Conservation (phyloP, 2,329 filamentous ascomycete species). For the Penicillium sp. region DNA sequence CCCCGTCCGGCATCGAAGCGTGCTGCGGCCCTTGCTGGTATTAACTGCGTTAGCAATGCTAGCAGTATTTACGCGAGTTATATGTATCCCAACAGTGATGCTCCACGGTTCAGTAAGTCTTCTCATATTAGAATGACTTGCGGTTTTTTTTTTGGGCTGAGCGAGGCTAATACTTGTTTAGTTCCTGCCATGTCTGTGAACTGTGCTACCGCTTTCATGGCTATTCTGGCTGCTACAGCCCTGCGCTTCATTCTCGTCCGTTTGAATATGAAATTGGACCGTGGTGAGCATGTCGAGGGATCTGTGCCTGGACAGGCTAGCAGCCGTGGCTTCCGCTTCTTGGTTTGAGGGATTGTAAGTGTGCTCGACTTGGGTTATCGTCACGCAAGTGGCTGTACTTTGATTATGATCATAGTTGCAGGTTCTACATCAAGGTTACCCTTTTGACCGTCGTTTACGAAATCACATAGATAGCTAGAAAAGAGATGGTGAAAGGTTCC, state of each 20-base stretch:
- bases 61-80: slow-evolving; percentile 71
- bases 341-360: slow-evolving; percentile 47
- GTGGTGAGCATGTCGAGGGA: slow-evolving; percentile 60
- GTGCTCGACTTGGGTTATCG: not conserved
- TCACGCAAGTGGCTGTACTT: not conserved
- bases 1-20: slow-evolving; percentile 76
- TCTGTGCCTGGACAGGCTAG: slow-evolving; percentile 59
- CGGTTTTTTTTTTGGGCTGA: not conserved
- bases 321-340: slow-evolving; percentile 67
- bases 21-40: slow-evolving; percentile 70
- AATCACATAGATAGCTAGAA: not conserved
- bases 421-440: not conserved
- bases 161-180: slow-evolving; percentile 18
- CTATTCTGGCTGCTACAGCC: slow-evolving; percentile 64
- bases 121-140: too few species aligned
- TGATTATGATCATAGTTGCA: not conserved
- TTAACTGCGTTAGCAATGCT: slow-evolving; percentile 72
- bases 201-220: slow-evolving; percentile 64
- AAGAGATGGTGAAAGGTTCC: not conserved
- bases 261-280: slow-evolving; percentile 70
- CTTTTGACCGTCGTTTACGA: not conserved
- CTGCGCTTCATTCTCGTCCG: slow-evolving; percentile 65
- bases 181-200: slow-evolving; percentile 69
- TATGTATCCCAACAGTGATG: slow-evolving; percentile 60
- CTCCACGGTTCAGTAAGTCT: slow-evolving; percentile 40